These are phyloP conservation scores for Dryas drummondii DNA, from an alignment of 306 rosid genomes.

Conservation along the genomic window DNA sequence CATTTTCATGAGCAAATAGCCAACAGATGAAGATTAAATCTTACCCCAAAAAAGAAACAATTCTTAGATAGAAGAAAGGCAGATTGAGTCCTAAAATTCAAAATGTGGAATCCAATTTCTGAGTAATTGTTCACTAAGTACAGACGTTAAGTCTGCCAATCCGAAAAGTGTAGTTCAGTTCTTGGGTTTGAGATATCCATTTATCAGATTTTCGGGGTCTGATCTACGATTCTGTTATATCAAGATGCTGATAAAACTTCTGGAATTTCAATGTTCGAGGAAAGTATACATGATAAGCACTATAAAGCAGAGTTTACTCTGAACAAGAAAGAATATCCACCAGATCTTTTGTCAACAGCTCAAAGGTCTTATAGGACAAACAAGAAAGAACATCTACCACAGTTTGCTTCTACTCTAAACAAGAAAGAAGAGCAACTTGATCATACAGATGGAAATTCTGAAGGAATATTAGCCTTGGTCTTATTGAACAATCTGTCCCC, in stretches of 20 bases:
- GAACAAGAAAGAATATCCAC: neutral
- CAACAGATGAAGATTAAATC: neutral
- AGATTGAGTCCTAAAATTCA: neutral
- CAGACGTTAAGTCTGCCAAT: neutral
- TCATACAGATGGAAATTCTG: neutral
- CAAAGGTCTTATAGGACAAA: no score
- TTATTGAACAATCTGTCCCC: neutral
- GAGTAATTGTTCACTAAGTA: neutral
- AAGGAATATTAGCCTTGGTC: no score
- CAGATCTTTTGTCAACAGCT: no score
- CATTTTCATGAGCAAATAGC: no score
- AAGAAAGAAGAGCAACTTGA: neutral
- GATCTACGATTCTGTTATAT: conserved; percentile 1
- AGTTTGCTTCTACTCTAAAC: neutral
- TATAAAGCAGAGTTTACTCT: neutral
- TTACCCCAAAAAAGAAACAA: neutral
- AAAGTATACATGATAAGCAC: neutral
- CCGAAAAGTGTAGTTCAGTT: neutral
- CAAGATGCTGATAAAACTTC: conserved; percentile 7
- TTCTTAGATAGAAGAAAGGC: neutral
- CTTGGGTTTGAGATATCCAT: neutral
- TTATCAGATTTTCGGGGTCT: neutral
- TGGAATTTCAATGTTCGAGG: neutral
- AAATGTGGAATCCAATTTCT: neutral
- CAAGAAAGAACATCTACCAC: no score